Evolutionary conservation across 176 grass and related monocot species (phyloP), one percentile per base, ranked within the genome.

Genomic region (Eremochloa ophiuroides): DNA sequence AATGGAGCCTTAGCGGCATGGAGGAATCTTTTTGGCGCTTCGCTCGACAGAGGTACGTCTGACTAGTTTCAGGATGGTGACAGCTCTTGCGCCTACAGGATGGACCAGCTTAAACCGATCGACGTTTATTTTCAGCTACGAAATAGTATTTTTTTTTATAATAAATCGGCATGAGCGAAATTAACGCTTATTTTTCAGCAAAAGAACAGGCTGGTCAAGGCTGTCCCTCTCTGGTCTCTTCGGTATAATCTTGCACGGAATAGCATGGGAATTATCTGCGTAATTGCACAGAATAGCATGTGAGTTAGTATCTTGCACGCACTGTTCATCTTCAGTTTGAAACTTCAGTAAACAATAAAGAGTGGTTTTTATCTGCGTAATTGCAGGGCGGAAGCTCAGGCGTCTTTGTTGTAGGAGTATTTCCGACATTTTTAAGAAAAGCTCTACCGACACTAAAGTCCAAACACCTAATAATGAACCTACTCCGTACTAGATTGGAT

Each of bases 21-120:
- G 77, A 81, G 77, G 77, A 81, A 85, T 85, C 87, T 81, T 71
- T 71, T 55, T 37, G 26, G 56, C 33, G 16, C 71, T 28, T 81
- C 69, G 41, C 29, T 71, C 3, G 60, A 85, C 82, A 80, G 1
- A 67, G 74, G 51, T 74, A 80, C 72, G 33, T 80, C 28, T 8
- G 48, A 84, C 67, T 70, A 76, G 62, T 30, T 66, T 71, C 76
- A 81, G 27, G 78, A 82, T 15, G n/a, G 35, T 29, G 87, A 85
- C 73, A 16, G 51, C 77, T 82, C 77, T 77, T 82, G 23, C 8
- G 62, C 26, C 64, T 77, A 85, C 71, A 77, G n/a, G n/a, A n/a
- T n/a, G n/a, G n/a, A n/a, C n/a, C n/a, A n/a, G n/a, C n/a, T n/a
- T n/a, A n/a, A n/a, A n/a, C n/a, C n/a, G n/a, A n/a, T n/a, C n/a